These are phyloP conservation scores for Penicillium psychrofluorescens DNA, from an alignment of 495 filamentous ascomycete species.

Conservation along the genomic window DNA sequence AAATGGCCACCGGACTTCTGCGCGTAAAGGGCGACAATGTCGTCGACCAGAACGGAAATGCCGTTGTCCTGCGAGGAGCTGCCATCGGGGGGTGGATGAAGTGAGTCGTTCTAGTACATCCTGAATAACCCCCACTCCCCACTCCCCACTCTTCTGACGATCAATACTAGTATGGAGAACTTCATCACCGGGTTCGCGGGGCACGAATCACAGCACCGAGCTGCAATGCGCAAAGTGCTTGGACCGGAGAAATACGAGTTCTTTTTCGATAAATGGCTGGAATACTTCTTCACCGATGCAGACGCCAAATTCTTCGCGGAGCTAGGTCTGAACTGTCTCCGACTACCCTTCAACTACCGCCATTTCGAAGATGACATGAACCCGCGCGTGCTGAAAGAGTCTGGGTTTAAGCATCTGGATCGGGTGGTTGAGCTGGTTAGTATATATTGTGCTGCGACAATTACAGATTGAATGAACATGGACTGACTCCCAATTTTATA, in stretches of 20 bases:
- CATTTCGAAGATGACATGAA: constrained; percentile 61
- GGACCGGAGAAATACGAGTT: constrained; percentile 41
- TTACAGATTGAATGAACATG: too few species aligned
- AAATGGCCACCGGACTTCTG: constrained; percentile 31
- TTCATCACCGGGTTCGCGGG: constrained; percentile 63
- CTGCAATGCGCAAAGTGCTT: constrained; percentile 47
- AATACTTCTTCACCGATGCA: constrained; percentile 56
- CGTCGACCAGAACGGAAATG: constrained; percentile 37
- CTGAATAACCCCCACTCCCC: too few species aligned
- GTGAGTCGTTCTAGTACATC: constrained; percentile 7
- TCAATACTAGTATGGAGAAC: constrained; percentile 50
- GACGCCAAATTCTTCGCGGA: constrained; percentile 56
- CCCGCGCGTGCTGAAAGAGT: constrained; percentile 47
- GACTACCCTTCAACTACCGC: constrained; percentile 58
- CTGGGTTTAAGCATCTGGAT: constrained; percentile 54
- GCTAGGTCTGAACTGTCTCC: constrained; percentile 54
- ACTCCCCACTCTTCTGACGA: not conserved
- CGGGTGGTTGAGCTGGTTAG: constrained; percentile 44
- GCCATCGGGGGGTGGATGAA: constrained; percentile 44
- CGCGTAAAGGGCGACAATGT: constrained; percentile 37
- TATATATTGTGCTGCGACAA: not conserved
- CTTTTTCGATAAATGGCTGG: constrained; percentile 46
- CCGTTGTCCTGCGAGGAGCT: constrained; percentile 43
- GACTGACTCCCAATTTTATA: not conserved
- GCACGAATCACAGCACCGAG: constrained; percentile 49